phyloP scores from a whole-genome alignment of 192 early-diverging fungal genomes.

The Podila epigama region DNA sequence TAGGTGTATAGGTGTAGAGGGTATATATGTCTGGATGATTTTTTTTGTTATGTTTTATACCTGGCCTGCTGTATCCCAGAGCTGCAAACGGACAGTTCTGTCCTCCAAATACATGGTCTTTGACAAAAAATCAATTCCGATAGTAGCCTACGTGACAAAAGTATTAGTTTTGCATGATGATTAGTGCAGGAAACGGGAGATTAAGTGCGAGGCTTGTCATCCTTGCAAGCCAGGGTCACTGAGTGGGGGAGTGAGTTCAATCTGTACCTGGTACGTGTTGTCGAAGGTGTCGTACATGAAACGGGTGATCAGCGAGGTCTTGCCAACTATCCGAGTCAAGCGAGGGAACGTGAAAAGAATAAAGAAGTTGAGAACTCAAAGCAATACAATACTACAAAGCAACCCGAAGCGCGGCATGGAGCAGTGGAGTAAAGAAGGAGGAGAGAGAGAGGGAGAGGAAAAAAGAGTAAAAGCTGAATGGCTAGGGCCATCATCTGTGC shows the following conservation, averaged over 20 bases:
- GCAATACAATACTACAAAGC: too few relatives aligned
- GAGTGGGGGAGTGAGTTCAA: too few relatives aligned
- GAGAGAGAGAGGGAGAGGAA: background rate
- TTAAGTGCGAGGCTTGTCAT: too few relatives aligned
- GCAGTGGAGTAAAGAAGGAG: conserved; percentile 16
- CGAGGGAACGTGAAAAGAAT: conserved; percentile 3
- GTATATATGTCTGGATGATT: background rate
- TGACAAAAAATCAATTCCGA: conserved; percentile 98
- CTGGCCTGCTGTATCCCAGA: conserved; percentile 99
- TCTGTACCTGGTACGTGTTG: conserved; percentile 88
- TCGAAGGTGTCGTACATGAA: conserved; percentile 99
- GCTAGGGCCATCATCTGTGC: background rate
- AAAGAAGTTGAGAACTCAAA: too few relatives aligned
- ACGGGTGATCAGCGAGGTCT: conserved; percentile 98
- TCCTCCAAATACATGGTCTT: conserved; percentile 99
- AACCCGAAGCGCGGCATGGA: too few relatives aligned
- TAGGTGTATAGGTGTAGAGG: background rate
- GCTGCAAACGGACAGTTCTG: conserved; percentile 95
- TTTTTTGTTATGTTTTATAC: conserved; percentile 37
- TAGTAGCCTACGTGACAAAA: conserved; percentile 91
- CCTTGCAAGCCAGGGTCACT: too few relatives aligned
- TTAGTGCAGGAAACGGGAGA: too few relatives aligned
- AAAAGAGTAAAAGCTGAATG: background rate
- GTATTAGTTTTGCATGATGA: background rate
- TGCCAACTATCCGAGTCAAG: conserved; percentile 82